Conservation (phyloP, 306 rosid species). For the Quercus variabilis region DNA sequence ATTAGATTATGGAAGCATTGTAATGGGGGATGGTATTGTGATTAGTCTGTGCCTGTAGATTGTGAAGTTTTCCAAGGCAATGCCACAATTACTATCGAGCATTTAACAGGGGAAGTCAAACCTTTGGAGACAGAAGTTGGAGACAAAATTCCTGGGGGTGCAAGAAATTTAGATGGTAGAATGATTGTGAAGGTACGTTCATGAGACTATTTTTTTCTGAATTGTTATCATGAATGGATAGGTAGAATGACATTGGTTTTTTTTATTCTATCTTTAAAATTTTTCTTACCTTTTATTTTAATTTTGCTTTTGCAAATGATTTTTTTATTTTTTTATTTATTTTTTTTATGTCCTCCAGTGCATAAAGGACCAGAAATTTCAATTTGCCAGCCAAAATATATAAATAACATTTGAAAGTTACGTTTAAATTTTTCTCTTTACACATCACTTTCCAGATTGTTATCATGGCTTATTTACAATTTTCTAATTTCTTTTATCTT, state of each 20-base stretch:
- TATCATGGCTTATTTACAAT: neutral
- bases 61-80: constrained; percentile 92
- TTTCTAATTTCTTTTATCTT: neutral
- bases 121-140: constrained; percentile 86
- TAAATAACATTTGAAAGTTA: neutral
- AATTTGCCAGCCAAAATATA: neutral
- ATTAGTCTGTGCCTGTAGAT: constrained; percentile 99
- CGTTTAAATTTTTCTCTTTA: neutral
- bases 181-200: constrained; percentile 82
- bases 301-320: neutral
- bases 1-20: constrained; percentile 43
- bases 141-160: constrained; percentile 95
- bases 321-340: neutral
- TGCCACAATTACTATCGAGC: constrained; percentile 94
- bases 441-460: neutral
- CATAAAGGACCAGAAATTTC: neutral
- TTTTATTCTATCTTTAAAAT: too few relatives aligned
- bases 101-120: constrained; percentile 94
- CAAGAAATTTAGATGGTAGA: constrained; percentile 95
- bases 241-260: neutral
- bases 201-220: constrained; percentile 5
- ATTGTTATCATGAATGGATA: constrained; percentile 1
- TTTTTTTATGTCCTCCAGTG: neutral
- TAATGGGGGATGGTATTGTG: constrained; percentile 69
- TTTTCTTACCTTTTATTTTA: too few relatives aligned